Conservation (phyloP, 2,329 filamentous ascomycete genomes). For the Hymenoscyphus scutula region DNA sequence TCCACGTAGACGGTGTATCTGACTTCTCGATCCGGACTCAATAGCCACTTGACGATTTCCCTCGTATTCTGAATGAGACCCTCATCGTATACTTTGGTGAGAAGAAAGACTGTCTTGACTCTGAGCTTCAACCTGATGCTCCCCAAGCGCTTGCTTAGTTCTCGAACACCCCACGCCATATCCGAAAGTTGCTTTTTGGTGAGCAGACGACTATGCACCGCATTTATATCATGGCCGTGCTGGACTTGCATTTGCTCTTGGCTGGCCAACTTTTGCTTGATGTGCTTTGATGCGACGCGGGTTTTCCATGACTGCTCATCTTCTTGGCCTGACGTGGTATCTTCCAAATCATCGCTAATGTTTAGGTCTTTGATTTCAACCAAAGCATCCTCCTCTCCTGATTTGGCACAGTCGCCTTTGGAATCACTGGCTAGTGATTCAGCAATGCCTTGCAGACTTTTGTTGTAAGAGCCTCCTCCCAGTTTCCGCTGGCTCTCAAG, state of each 20-base stretch:
- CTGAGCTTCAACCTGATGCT: slow-evolving; percentile 79
- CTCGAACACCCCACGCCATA: slow-evolving; percentile 94
- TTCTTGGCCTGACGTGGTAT: slow-evolving; percentile 44
- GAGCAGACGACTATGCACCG: slow-evolving; percentile 65
- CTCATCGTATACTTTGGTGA: slow-evolving; percentile 90
- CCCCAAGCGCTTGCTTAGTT: slow-evolving; percentile 81
- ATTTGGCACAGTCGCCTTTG: slow-evolving; percentile 6
- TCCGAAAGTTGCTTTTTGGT: slow-evolving; percentile 94
- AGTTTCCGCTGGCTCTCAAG: slow-evolving; percentile 54
- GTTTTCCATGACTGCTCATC: slow-evolving; percentile 57
- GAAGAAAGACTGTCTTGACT: slow-evolving; percentile 78
- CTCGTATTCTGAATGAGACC: slow-evolving; percentile 74
- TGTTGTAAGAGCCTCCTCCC: slow-evolving; percentile 30
- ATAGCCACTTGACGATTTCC: slow-evolving; percentile 75
- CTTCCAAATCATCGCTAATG: too few relatives aligned
- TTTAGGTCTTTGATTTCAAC: slow-evolving; percentile 16
- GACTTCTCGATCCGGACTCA: slow-evolving; percentile 65
- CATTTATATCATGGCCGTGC: slow-evolving; percentile 20
- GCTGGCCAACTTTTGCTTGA: slow-evolving; percentile 15
- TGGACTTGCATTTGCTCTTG: slow-evolving; percentile 9
- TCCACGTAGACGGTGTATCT: slow-evolving; percentile 82
- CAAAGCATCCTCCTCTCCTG: slow-evolving; percentile 14
- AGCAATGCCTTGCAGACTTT: slow-evolving; percentile 31
- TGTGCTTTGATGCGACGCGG: slow-evolving; percentile 19
- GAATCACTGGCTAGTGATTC: slow-evolving; percentile 26